Percentiles rank a stretch among this genome's conserved stretches.
Conservation (phyloP, 1,139 yeast genomes). For the Geotrichum phurueaensis region DNA sequence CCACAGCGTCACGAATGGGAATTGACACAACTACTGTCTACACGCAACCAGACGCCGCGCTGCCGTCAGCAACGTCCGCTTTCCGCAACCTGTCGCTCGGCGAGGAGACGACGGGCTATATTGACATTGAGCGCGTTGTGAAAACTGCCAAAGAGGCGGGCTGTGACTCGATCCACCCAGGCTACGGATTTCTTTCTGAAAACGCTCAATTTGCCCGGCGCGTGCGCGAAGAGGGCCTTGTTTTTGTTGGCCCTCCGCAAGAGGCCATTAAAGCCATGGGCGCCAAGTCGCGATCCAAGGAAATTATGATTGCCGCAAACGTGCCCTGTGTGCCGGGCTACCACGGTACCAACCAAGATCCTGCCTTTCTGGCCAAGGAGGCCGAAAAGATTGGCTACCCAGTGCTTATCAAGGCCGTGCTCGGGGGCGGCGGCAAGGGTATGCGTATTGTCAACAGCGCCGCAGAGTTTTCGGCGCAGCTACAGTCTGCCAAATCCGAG, state of each 20-base stretch:
- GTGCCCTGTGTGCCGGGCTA: slow-evolving; percentile 50
- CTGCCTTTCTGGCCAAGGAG: slow-evolving; percentile 32
- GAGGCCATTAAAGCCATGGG: slow-evolving; percentile 37
- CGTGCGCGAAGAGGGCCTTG: slow-evolving; percentile 36
- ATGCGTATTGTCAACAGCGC: slow-evolving; percentile 39
- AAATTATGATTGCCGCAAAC: slow-evolving; percentile 35
- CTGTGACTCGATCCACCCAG: slow-evolving; percentile 44
- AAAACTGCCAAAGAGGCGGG: slow-evolving; percentile 37
- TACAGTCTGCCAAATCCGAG: slow-evolving; percentile 41
- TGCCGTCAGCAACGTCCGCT: slow-evolving; percentile 39
- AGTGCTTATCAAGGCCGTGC: slow-evolving; percentile 45
- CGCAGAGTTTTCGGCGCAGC: slow-evolving; percentile 35
- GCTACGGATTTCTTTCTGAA: slow-evolving; percentile 45
- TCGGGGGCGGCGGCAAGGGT: slow-evolving; percentile 53
- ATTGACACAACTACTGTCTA: slow-evolving; percentile 40
- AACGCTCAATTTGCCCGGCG: slow-evolving; percentile 42
- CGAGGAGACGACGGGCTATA: slow-evolving; percentile 41
- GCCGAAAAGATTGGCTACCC: slow-evolving; percentile 44
- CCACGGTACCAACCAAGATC: slow-evolving; percentile 36
- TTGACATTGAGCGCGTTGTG: slow-evolving; percentile 41
- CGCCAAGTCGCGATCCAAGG: slow-evolving; percentile 34
- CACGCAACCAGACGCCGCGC: slow-evolving; percentile 41
- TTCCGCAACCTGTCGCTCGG: slow-evolving; percentile 39
- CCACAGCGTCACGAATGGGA: slow-evolving; percentile 39
- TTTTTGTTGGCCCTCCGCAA: slow-evolving; percentile 45